Evolutionary conservation across 2,329 filamentous ascomycete species (phyloP).

Genomic region (Penicillium sp.): DNA sequence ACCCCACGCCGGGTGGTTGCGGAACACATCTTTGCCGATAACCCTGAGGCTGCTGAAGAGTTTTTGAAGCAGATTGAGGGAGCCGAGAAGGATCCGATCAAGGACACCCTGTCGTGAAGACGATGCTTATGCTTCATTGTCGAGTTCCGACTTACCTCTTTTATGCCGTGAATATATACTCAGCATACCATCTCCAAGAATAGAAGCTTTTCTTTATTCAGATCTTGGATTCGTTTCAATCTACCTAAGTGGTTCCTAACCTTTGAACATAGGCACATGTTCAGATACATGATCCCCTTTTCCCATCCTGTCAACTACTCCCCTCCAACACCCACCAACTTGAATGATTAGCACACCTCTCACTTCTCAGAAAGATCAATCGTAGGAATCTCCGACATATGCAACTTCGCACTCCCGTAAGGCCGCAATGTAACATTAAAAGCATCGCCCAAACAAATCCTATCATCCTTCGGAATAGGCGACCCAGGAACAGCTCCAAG

Average conservation of each 20-base stretch:
- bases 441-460: constrained; percentile 37
- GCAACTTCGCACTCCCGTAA: constrained; percentile 51
- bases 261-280: no score
- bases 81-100: constrained; percentile 50
- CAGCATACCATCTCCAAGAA: no score
- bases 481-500: constrained; percentile 37
- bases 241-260: no score
- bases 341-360: background rate
- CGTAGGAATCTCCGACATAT: constrained; percentile 47
- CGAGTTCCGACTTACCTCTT: background rate
- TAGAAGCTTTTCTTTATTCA: no score
- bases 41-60: constrained; percentile 43
- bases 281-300: no score
- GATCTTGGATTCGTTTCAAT: fast-evolving
- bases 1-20: constrained; percentile 54
- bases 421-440: constrained; percentile 44
- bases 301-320: background rate
- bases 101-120: constrained; percentile 4
- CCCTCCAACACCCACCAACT: no score
- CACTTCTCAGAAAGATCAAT: constrained; percentile 3
- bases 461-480: constrained; percentile 29
- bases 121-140: background rate
- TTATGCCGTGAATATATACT: no score
- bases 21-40: constrained; percentile 1
- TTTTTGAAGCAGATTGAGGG: constrained; percentile 65